Percentiles rank a stretch among this genome's conserved stretches.
Evolutionary conservation across 2,329 filamentous ascomycete genomes (phyloP).

Genomic region (Diaporthe amygdali): DNA sequence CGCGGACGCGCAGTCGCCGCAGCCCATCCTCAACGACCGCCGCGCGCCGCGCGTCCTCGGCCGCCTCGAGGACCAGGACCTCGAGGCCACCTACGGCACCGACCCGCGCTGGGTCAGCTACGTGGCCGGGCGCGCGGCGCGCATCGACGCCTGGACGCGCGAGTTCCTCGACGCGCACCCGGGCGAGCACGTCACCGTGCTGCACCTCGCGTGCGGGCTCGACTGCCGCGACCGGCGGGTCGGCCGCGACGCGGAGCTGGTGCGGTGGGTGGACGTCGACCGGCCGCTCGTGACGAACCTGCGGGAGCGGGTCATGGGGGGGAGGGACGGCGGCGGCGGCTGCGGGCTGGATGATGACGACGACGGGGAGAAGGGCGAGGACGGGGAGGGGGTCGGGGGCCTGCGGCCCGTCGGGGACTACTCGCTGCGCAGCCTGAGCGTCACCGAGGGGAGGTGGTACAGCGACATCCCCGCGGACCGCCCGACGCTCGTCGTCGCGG

Average conservation of each 20-base stretch:
- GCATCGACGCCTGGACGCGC: slow-evolving; percentile 15
- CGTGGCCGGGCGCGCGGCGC: neutral
- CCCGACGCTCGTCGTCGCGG: slow-evolving; percentile 19
- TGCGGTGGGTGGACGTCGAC: slow-evolving; percentile 25
- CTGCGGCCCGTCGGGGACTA: neutral
- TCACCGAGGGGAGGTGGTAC: slow-evolving; percentile 16
- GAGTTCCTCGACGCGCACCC: slow-evolving; percentile 10
- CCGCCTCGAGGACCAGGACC: neutral
- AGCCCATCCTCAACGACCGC: neutral
- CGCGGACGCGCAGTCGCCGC: neutral
- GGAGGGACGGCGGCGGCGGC: neutral
- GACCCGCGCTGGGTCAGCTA: slow-evolving; percentile 20
- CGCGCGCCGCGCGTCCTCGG: neutral
- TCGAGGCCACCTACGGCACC: neutral
- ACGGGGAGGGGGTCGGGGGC: neutral
- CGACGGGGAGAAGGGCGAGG: neutral
- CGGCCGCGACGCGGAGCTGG: neutral
- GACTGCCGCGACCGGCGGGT: slow-evolving; percentile 18
- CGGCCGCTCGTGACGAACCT: slow-evolving; percentile 19
- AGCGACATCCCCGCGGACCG: slow-evolving; percentile 16
- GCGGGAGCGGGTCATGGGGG: slow-evolving; percentile 5
- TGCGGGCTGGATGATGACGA: neutral
- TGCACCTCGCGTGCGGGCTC: slow-evolving; percentile 25
- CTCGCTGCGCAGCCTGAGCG: slow-evolving; percentile 3
- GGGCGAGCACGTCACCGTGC: slow-evolving; percentile 11